Evolutionary conservation across 257 asterid genomes (phyloP).

Genomic region (Striga asiatica): DNA sequence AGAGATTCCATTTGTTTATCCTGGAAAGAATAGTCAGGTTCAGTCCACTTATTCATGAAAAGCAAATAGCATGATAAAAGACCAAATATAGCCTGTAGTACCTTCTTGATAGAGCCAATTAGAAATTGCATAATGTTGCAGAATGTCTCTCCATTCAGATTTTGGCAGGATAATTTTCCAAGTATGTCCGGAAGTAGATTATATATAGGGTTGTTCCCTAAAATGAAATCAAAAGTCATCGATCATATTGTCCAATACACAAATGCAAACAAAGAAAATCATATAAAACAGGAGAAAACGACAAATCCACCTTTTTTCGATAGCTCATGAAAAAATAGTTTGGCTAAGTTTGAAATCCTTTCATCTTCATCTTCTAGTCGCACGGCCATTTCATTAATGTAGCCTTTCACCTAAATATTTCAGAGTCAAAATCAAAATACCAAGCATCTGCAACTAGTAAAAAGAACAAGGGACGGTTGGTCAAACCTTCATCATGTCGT

Average conservation of each 20-base stretch:
- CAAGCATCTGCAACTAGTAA: constrained; percentile 11
- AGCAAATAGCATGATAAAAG: not conserved
- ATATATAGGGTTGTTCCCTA: constrained; percentile 92
- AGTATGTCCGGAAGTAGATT: constrained; percentile 96
- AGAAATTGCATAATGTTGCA: constrained; percentile 93
- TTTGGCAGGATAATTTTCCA: constrained; percentile 70
- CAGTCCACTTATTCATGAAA: constrained; percentile 8
- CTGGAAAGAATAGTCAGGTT: constrained; percentile 31
- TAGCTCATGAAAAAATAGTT: constrained; percentile 80
- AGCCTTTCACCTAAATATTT: constrained; percentile 71
- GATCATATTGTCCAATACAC: constrained; percentile 9
- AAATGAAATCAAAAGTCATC: constrained; percentile 19
- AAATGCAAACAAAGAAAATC: not conserved
- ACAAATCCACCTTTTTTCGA: constrained; percentile 74
- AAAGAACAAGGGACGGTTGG: constrained; percentile 9
- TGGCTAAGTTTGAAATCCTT: constrained; percentile 76
- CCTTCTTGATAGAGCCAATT: constrained; percentile 91
- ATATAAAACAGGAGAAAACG: not conserved
- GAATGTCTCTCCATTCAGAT: constrained; percentile 69
- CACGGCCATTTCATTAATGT: constrained; percentile 86
- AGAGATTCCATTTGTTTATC: constrained; percentile 98
- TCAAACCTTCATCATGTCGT: constrained; percentile 96
- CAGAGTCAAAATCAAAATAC: constrained; percentile 10
- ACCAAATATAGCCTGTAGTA: constrained; percentile 14
- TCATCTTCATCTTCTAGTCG: constrained; percentile 86